Percentiles rank a stretch among this genome's conserved stretches.
Conservation (phyloP, 169 alveolate genomes). For the Pseudocohnilembus persalinus region DNA sequence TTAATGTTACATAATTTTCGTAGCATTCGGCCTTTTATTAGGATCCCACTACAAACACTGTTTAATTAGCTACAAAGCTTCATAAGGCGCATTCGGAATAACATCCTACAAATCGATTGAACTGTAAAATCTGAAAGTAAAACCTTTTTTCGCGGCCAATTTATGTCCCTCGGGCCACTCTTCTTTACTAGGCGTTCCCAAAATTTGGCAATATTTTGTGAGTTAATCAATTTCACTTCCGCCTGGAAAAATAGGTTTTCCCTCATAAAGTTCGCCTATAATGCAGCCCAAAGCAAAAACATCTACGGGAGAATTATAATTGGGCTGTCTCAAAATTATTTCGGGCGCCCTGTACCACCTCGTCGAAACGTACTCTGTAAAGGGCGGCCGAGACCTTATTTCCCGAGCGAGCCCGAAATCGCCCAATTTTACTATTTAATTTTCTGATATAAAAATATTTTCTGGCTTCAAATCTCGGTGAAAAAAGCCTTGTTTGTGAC, state of each 20-base stretch:
- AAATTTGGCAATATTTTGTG: constrained; percentile 73
- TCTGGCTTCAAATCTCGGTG: constrained; percentile 88
- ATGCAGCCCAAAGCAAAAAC: constrained; percentile 89
- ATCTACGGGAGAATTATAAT: constrained; percentile 86
- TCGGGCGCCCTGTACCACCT: constrained; percentile 87
- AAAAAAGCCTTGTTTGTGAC: constrained; percentile 81
- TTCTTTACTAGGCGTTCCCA: constrained; percentile 86
- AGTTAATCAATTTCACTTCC: constrained; percentile 78
- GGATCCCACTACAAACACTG: constrained; percentile 82
- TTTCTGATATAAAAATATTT: constrained; percentile 68
- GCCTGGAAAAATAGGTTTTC: constrained; percentile 89
- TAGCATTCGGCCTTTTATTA: constrained; percentile 76
- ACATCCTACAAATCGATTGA: constrained; percentile 60
- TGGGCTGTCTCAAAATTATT: constrained; percentile 77
- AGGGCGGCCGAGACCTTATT: constrained; percentile 80
- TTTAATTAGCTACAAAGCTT: constrained; percentile 74
- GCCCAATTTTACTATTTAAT: constrained; percentile 67
- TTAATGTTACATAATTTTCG: constrained; percentile 64
- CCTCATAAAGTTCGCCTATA: constrained; percentile 86
- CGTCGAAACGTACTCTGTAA: constrained; percentile 85
- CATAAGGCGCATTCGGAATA: constrained; percentile 70
- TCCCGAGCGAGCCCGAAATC: constrained; percentile 89
- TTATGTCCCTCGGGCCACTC: constrained; percentile 74
- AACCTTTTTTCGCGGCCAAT: constrained; percentile 62
- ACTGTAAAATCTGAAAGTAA: constrained; percentile 64